Percentiles rank a stretch among this genome's conserved stretches.
These are phyloP conservation scores for Dioszegia hungarica DNA, from an alignment of 768 basidiomycete species.

Conservation along the genomic window DNA sequence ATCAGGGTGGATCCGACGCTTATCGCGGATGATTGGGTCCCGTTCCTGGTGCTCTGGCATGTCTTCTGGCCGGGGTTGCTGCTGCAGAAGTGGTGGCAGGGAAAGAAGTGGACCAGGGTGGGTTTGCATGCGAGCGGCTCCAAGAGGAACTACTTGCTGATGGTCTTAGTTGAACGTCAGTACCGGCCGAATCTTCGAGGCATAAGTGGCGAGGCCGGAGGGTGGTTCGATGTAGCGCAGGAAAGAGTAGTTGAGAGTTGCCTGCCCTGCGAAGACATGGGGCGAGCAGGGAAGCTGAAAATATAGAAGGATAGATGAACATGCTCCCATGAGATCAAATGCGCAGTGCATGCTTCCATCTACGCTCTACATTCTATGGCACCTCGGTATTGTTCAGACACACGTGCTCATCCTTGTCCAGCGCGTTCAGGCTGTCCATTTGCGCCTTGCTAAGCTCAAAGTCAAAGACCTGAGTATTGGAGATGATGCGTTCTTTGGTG, in stretches of 20 bases:
- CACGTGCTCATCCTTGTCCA: slow-evolving; percentile 59
- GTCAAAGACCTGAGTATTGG: slow-evolving; percentile 67
- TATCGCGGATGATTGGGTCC: slow-evolving; percentile 44
- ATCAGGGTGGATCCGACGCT: slow-evolving; percentile 43
- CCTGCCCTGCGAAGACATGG: too few species aligned
- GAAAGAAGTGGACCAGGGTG: slow-evolving; percentile 45
- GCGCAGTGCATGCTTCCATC: too few species aligned
- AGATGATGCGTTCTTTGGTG: slow-evolving; percentile 44
- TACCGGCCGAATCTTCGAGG: slow-evolving; percentile 38
- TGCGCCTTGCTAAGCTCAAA: slow-evolving; percentile 68
- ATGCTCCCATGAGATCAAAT: too few species aligned
- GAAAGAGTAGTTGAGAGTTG: too few species aligned
- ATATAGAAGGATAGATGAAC: neutral
- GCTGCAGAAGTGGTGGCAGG: slow-evolving; percentile 34
- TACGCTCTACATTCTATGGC: neutral
- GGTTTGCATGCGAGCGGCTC: slow-evolving; percentile 6
- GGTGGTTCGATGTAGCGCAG: too few species aligned
- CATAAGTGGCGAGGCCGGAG: too few species aligned
- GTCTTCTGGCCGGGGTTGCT: slow-evolving; percentile 39
- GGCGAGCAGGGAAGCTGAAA: neutral
- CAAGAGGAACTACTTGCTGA: neutral
- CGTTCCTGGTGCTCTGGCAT: slow-evolving; percentile 47
- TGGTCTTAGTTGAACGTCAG: slow-evolving; percentile 31
- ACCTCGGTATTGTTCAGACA: slow-evolving; percentile 33
- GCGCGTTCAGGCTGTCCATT: slow-evolving; percentile 60